Evolutionary conservation across 1,139 yeast genomes (phyloP), one percentile per base, ranked within the genome.

Genomic region (Cylindricascospora bacillispora): DNA sequence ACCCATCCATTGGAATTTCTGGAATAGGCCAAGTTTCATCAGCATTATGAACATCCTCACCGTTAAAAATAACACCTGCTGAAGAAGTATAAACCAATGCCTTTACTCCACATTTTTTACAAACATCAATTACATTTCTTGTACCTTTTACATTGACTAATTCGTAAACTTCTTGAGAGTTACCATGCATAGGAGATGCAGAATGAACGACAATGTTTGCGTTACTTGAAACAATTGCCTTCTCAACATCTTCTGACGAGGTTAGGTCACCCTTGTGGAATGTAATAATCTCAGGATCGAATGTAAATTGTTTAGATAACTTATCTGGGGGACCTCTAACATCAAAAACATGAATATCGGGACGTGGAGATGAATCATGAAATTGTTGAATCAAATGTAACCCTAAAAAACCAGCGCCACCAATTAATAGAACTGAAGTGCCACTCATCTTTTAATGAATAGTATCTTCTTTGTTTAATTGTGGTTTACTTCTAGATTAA

Each of bases 11-110:
- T 41, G 93, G 92, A 26, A 71, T 70, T 26, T 68, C 70, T 0
- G 97, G 97, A 43, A 81, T 82, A 15, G 98, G 97, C 81, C 89
- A 80, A 10, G 78, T 59, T 59, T 92, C 99, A 54, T 89, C 89
- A 1, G 92, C 98, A 53, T 92, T 89, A 44, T 71, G 71, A 29
- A 89, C 67, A 49, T 89, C 94, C 36, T 72, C 79, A 11, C 99
- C 99, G 52, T 89, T 80, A 62, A 89, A 92, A 24, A 86, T 80
- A 15, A 89, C 98, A 40, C 98, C 97, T 0, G 98, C 97, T 1
- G 95, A 83, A 0, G 97, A 85, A 0, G 99, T 92, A 57, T 86
- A 89, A 1, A 92, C 93, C 30, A 92, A 63, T 0, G 89, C 92
- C 34, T 67, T 67, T 3, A 79, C 65, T 15, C 55, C 49, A 29